Evolutionary conservation across 768 basidiomycete genomes (phyloP).

Genomic region (Fistulinella prunicolor): DNA sequence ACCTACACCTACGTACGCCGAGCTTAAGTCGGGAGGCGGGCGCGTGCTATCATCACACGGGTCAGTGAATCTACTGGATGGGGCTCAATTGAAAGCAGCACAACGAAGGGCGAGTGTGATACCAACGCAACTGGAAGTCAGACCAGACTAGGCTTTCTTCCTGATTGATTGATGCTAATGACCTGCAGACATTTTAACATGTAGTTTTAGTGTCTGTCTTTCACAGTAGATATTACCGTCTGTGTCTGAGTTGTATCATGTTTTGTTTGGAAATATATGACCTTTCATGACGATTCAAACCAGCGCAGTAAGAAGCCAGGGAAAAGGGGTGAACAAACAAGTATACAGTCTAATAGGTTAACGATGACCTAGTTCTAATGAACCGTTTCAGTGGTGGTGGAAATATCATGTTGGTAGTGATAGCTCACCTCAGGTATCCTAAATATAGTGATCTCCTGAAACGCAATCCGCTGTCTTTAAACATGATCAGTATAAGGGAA

Average conservation of each 20-base stretch:
- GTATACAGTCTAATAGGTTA: conserved; percentile 1
- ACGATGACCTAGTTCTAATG: conserved; percentile 34
- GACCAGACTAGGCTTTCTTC: neutral
- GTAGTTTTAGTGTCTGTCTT: conserved; percentile 13
- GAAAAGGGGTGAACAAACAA: conserved; percentile 6
- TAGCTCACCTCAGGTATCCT: conserved; percentile 78
- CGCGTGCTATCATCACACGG: conserved; percentile 28
- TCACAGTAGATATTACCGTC: neutral
- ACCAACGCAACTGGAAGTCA: conserved; percentile 6
- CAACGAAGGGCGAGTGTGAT: conserved; percentile 16
- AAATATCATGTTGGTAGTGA: neutral
- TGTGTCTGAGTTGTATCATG: neutral
- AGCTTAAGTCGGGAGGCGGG: conserved; percentile 26
- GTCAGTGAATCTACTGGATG: conserved; percentile 27
- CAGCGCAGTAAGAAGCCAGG: neutral
- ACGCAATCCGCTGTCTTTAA: neutral
- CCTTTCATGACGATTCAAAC: conserved; percentile 4
- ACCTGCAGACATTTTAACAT: conserved; percentile 3
- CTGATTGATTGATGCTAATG: neutral
- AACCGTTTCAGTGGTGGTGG: conserved; percentile 3
- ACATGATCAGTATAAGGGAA: neutral
- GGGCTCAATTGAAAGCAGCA: conserved; percentile 8
- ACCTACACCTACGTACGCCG: conserved; percentile 31
- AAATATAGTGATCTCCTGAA: conserved; percentile 82
- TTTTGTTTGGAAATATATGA: neutral